Evolutionary conservation across 164 flowering plant species (phyloP).

Genomic region (Kalanchoe fedtschenkoi): DNA sequence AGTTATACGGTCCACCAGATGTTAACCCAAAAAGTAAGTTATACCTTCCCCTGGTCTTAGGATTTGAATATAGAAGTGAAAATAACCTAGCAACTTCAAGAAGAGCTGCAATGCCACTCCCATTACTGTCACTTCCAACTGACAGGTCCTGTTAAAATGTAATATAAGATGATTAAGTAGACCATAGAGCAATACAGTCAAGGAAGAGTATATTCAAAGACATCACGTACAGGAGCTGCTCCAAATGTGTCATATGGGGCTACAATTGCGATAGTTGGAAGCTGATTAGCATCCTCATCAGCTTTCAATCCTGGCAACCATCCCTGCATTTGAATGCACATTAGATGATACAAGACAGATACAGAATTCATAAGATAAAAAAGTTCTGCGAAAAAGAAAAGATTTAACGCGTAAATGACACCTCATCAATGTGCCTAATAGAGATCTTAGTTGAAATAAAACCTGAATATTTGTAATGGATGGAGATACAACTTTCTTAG

Average conservation of each 20-base stretch:
- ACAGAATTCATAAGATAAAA: too few species aligned
- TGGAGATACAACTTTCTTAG: constrained; percentile 78
- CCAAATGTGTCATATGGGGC: constrained; percentile 99
- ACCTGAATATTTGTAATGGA: constrained; percentile 94
- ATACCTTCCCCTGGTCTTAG: constrained; percentile 91
- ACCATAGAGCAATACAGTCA: background rate
- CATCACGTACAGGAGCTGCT: constrained; percentile 74
- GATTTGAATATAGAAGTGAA: constrained; percentile 80
- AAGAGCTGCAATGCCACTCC: constrained; percentile 93
- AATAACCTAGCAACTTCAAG: constrained; percentile 91
- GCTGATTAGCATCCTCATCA: constrained; percentile 82
- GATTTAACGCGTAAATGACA: background rate
- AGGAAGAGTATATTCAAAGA: background rate
- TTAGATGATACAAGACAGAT: too few species aligned
- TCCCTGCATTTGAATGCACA: constrained; percentile 41
- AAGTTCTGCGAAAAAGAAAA: background rate
- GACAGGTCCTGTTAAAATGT: constrained; percentile 56
- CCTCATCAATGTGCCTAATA: background rate
- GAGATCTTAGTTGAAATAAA: background rate
- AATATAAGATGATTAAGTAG: background rate
- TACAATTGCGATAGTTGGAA: constrained; percentile 97
- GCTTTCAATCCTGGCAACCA: constrained; percentile 87
- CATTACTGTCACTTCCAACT: constrained; percentile 95
- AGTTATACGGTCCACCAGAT: constrained; percentile 98
- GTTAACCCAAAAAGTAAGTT: constrained; percentile 87